phyloP scores from a whole-genome alignment of 305 asterid species.

The Ruellia speciosa region DNA sequence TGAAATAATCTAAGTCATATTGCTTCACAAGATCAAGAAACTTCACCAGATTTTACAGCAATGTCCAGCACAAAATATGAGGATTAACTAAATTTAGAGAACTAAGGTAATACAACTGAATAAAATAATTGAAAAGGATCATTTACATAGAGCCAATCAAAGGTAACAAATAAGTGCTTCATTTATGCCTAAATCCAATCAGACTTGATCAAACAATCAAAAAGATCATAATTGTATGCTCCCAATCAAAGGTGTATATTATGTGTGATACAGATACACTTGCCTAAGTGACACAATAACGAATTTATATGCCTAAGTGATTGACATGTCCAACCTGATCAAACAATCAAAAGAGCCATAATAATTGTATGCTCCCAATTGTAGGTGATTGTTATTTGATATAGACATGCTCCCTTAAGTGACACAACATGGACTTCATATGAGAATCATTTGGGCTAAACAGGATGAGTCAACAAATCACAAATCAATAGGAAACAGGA shows the following conservation, averaged over 20 bases:
- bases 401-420: background rate
- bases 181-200: background rate
- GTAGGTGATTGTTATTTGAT: no score
- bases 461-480: constrained; percentile 15
- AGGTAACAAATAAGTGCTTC: constrained; percentile 12
- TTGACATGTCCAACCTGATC: no score
- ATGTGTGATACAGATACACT: constrained; percentile 5
- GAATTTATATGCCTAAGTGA: no score
- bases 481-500: constrained; percentile 13
- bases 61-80: constrained; percentile 16
- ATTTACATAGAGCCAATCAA: constrained; percentile 11
- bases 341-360: no score
- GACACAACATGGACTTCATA: constrained; percentile 14
- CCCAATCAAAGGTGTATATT: constrained; percentile 13
- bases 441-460: constrained; percentile 9
- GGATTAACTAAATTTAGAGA: constrained; percentile 17
- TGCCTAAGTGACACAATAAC: background rate
- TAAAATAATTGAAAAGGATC: constrained; percentile 2
- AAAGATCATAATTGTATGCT: constrained; percentile 13
- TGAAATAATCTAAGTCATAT: constrained; percentile 14
- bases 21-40: constrained; percentile 16
- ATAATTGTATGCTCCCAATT: no score
- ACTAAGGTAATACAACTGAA: constrained; percentile 5
- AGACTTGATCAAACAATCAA: background rate
- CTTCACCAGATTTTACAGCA: constrained; percentile 18